Conservation (phyloP, 148 eudicot species). For the Amaranthus hypochondriacus region DNA sequence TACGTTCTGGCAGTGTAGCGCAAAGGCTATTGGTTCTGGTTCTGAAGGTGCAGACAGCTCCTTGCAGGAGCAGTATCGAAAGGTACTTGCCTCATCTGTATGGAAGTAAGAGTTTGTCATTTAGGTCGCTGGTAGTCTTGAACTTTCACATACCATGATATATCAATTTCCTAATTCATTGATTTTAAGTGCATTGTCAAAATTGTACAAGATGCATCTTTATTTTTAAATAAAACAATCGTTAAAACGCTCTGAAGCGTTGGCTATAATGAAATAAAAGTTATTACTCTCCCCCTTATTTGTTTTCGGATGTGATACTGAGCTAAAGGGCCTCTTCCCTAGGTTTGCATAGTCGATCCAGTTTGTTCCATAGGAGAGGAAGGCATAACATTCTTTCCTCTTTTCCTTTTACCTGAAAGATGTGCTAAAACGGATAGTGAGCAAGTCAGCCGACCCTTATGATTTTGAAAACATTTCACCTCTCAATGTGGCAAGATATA, state of each 20-base stretch:
- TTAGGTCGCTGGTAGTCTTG: neutral
- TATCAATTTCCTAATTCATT: neutral
- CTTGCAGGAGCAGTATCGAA: conserved; percentile 43
- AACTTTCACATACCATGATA: neutral
- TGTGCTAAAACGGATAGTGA: neutral
- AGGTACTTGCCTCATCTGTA: conserved; percentile 6
- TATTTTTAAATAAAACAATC: neutral
- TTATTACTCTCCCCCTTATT: neutral
- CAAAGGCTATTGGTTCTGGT: conserved; percentile 51
- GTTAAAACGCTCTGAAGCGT: neutral
- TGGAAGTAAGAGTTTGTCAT: no score
- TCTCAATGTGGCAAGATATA: neutral
- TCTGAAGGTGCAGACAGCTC: conserved; percentile 50
- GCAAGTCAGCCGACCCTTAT: neutral
- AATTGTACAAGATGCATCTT: neutral
- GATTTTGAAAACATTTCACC: neutral
- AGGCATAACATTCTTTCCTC: neutral
- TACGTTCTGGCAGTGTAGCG: conserved; percentile 52
- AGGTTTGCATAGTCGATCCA: neutral
- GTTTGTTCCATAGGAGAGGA: neutral
- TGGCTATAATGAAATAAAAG: neutral
- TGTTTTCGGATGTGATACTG: neutral
- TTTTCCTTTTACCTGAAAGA: neutral
- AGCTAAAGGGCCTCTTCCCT: neutral
- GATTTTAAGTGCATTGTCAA: neutral